Evolutionary conservation across 371 early-diverging fungal genomes (phyloP).

Genomic region (Smittium culicis): DNA sequence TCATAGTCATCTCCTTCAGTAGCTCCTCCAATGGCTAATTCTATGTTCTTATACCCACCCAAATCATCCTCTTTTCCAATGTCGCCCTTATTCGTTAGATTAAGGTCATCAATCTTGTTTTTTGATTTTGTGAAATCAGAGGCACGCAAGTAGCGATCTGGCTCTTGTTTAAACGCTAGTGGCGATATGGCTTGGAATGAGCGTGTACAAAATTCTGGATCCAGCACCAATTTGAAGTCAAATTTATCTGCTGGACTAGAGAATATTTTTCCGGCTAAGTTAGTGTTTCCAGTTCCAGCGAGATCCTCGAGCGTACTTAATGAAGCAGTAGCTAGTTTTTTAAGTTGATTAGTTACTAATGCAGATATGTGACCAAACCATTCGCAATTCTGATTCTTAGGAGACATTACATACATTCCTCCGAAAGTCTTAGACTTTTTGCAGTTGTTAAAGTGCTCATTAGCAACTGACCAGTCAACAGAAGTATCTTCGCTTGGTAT

Average conservation of each 20-base stretch:
- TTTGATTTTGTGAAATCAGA: background rate
- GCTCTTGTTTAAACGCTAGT: slow-evolving; percentile 14
- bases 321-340: background rate
- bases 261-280: background rate
- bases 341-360: background rate
- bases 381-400: background rate
- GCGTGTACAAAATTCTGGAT: slow-evolving; percentile 1
- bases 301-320: background rate
- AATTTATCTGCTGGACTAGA: background rate
- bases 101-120: background rate
- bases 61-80: slow-evolving; percentile 13
- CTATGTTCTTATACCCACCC: background rate
- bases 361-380: slow-evolving; percentile 3
- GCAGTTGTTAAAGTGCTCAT: background rate
- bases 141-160: background rate
- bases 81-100: background rate
- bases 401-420: slow-evolving; percentile 8
- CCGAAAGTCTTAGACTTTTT: background rate
- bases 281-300: background rate
- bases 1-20: background rate
- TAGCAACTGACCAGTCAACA: background rate
- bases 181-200: background rate
- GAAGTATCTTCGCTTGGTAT: background rate
- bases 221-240: background rate
- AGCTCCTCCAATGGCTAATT: slow-evolving; percentile 19